Percentiles rank a stretch among this genome's conserved stretches.
Evolutionary conservation across 345 rosid species (phyloP).

Genomic region (Leavenworthia alabamica): DNA sequence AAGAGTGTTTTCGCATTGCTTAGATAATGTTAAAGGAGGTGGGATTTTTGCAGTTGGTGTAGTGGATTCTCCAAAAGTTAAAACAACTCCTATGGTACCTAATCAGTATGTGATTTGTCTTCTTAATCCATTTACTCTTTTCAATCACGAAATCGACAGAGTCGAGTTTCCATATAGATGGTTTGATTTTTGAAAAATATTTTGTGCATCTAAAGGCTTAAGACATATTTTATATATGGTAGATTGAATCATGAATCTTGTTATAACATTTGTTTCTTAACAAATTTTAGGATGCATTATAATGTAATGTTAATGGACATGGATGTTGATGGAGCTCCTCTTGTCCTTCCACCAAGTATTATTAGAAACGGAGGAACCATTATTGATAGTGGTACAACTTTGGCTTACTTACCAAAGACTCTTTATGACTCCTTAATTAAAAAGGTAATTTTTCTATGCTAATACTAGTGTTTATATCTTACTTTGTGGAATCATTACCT

Average conservation of each 20-base stretch:
- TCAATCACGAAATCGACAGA: neutral
- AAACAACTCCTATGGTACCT: constrained; percentile 67
- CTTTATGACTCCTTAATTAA: constrained; percentile 48
- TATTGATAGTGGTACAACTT: constrained; percentile 90
- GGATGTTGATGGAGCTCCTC: constrained; percentile 54
- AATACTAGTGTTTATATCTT: neutral
- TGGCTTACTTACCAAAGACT: constrained; percentile 66
- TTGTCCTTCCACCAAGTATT: constrained; percentile 50
- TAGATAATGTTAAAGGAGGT: constrained; percentile 67
- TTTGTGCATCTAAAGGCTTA: neutral
- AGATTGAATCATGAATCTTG: neutral
- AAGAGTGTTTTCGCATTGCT: no score
- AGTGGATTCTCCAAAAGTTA: constrained; percentile 57
- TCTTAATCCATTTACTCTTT: constrained; percentile 15
- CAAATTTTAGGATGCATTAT: constrained; percentile 71
- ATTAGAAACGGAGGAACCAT: constrained; percentile 53
- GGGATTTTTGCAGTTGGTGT: constrained; percentile 81
- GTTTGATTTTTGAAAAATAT: neutral
- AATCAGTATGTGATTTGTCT: constrained; percentile 49
- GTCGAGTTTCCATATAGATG: neutral
- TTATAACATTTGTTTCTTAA: constrained; percentile 19
- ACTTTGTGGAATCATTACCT: neutral
- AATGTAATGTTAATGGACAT: constrained; percentile 59
- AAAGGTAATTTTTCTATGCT: constrained; percentile 34
- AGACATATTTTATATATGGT: neutral